phyloP scores from a whole-genome alignment of 179 eudicot genomes.

The Spergularia azorica region DNA sequence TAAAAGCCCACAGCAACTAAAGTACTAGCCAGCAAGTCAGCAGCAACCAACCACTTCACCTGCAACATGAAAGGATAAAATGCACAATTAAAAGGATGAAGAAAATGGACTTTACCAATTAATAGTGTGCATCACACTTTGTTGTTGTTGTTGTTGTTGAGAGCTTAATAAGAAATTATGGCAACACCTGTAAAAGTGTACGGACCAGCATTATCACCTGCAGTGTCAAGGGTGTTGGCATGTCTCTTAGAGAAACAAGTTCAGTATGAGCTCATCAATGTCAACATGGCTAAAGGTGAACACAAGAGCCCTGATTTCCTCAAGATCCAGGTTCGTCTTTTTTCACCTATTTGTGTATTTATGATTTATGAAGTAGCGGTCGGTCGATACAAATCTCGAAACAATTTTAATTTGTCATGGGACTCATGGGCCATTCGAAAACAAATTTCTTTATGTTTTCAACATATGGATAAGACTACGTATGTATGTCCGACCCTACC shows the following conservation, averaged over 20 bases:
- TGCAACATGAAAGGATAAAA: neutral
- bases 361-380: neutral
- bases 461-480: too few relatives aligned
- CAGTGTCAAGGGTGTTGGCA: conserved; percentile 71
- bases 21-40: neutral
- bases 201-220: conserved; percentile 74
- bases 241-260: conserved; percentile 79
- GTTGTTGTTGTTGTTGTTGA: neutral
- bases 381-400: too few relatives aligned
- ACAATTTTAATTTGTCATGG: too few relatives aligned
- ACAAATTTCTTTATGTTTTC: too few relatives aligned
- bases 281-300: conserved; percentile 75
- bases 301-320: conserved; percentile 72
- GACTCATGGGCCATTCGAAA: too few relatives aligned
- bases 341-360: neutral
- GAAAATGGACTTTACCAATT: neutral
- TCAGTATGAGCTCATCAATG: conserved; percentile 49
- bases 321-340: conserved; percentile 58
- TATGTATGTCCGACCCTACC: too few relatives aligned
- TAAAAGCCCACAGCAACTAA: too few relatives aligned
- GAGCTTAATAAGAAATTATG: neutral
- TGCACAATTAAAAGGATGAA: neutral
- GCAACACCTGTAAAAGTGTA: conserved; percentile 71
- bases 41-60: neutral
- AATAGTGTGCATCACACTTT: neutral